Evolutionary conservation across 202 grass and related monocot species (phyloP), one percentile per base, ranked within the genome.

Genomic region (Eragrostis tef): DNA sequence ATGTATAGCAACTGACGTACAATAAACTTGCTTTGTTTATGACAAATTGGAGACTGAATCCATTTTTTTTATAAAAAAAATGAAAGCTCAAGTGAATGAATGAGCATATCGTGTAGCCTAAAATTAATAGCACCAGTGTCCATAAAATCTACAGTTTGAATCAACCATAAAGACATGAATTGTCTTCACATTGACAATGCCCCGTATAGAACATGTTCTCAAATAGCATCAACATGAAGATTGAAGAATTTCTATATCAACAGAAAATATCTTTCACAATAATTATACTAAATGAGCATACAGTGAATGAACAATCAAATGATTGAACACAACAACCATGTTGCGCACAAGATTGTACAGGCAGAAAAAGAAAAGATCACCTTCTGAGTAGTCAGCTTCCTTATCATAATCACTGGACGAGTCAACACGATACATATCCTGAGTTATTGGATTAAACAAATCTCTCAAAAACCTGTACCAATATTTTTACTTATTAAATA

Each of bases 381-480:
- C 92, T 94, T 89, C 60, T 61, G 45, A 66, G 71, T 73, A 67
- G 60, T 20, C 54, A 74, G 21, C 50, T 85, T 85, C 85, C 77
- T 79, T 63, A 6, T 77, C 77, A 78, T 70, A 46, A 68, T 64
- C 83, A 78, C 46, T 47, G 56, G 62, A 19, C 0, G 39, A 87
- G 12, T 89, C 74, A 67, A 87, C 46, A 61, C 16, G 26, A 78
- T 76, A 92, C 21, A 90, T 45, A 16, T 87, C 91, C 83, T 87
- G 79, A 47, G 51, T 78, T 77, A 41, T 83, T 26, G 6, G 43
- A 89, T 78, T 75, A 74, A 58, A 71, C 45, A 78, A 44, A 75
- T 46, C 11, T 85, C 7, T 61, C 41, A 84, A 85, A 47, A 78
- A 34, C 15, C 10, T 22, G 26, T 31, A 69, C 48, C 14, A 25